These are phyloP conservation scores for Grosmannia huntii DNA, from an alignment of 2,329 filamentous ascomycete genomes.

Conservation along the genomic window DNA sequence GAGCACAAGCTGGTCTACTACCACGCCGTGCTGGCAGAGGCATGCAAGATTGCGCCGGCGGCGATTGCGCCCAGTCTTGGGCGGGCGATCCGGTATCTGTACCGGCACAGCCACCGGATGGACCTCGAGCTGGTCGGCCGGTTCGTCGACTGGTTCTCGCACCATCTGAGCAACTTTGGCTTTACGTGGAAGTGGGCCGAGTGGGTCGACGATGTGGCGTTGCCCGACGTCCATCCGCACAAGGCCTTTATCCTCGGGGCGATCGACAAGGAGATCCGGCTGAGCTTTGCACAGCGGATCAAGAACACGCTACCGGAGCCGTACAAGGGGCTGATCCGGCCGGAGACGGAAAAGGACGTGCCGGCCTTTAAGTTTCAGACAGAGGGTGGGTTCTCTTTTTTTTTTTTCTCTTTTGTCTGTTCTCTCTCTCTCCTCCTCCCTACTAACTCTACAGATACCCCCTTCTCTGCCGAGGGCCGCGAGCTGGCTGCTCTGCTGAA, in stretches of 20 bases:
- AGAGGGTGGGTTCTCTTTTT: background rate
- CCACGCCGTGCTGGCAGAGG: slow-evolving; percentile 85
- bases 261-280: slow-evolving; percentile 89
- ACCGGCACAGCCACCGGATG: slow-evolving; percentile 67
- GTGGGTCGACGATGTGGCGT: slow-evolving; percentile 77
- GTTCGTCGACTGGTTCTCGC: slow-evolving; percentile 95
- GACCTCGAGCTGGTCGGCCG: slow-evolving; percentile 78
- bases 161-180: slow-evolving; percentile 96
- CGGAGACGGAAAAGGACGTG: slow-evolving; percentile 88
- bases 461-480: slow-evolving; percentile 73
- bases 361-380: slow-evolving; percentile 74
- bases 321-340: slow-evolving; percentile 72
- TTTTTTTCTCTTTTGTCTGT: slow-evolving; percentile 3
- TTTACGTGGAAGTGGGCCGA: slow-evolving; percentile 99
- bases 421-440: slow-evolving; percentile 2
- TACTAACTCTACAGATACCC: slow-evolving; percentile 29
- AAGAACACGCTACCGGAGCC: slow-evolving; percentile 80
- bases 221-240: slow-evolving; percentile 67
- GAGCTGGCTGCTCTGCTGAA: slow-evolving; percentile 68
- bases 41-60: slow-evolving; percentile 88
- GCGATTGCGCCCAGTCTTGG: slow-evolving; percentile 94
- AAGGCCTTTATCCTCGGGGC: slow-evolving; percentile 89
- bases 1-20: slow-evolving; percentile 97
- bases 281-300: slow-evolving; percentile 93
- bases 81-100: slow-evolving; percentile 82